Evolutionary conservation across 495 filamentous ascomycete species (phyloP), one percentile per base, ranked within the genome.

Genomic region (Penicillium fimorum): DNA sequence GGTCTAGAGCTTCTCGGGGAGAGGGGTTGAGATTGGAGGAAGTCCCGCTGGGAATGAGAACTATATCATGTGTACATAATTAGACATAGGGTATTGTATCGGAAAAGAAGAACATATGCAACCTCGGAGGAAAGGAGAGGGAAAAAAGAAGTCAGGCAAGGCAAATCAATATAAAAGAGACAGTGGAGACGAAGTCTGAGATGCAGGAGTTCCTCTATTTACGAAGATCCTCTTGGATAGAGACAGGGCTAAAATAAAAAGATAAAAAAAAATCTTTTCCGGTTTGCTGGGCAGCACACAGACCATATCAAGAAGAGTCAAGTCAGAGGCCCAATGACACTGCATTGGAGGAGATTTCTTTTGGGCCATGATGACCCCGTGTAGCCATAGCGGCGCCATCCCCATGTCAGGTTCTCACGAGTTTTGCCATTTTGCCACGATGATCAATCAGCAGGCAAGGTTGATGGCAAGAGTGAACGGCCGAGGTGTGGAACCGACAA

Each of bases 371-470:
- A 48, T 43, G 48, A 27, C 53, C 37, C 56, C 53, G 55, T 63
- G 63, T 56, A 58, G 63, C 50, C 56, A 37, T 20, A 45, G 27
- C 40, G 20, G 24, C 30, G 40, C 35, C 17, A 53, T 30, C 37
- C 53, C 49, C 44, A 47, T 43, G 60, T 45, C 50, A 53, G 41
- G 33, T 54, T 53, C 33, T 58, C 29, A 37, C 47, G 18, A 29
- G 40, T 42, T 50, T 32, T 58, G 66, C 68, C 69, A 71, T 38
- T 38, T 70, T 44, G 64, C 69, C 69, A 69, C 64, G 37, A 60
- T 62, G 45, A 59, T 61, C 64, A 69, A 66, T 66, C 61, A 64
- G 64, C 63, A 57, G 58, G 48, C 25, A 38, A 38, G 29, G 3
- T 47, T 24, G 47, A 44, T 22, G 27, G 41, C 46, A 11, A 49